A percentile compares a stretch with the other conserved stretches of the same genome.
Evolutionary conservation across 805 yeast genomes (phyloP).

Genomic region (Brettanomyces sp.): DNA sequence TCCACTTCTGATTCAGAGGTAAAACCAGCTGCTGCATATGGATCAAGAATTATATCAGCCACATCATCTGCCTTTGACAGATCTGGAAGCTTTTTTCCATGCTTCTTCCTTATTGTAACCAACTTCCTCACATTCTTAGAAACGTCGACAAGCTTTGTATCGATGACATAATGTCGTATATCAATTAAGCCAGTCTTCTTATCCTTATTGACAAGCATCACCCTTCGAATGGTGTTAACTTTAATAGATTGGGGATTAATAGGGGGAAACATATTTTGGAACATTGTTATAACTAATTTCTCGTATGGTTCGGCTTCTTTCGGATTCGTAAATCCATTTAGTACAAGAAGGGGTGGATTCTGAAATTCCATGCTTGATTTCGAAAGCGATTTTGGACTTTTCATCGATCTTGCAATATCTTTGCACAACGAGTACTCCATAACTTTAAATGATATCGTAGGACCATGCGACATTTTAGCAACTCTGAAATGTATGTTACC

Average conservation of each 20-base stretch:
- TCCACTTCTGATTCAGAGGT: constrained; percentile 93
- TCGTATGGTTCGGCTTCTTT: constrained; percentile 60
- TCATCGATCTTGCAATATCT: constrained; percentile 64
- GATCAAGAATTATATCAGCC: constrained; percentile 75
- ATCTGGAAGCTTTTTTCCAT: constrained; percentile 62
- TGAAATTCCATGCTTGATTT: constrained; percentile 53
- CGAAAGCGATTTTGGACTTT: constrained; percentile 70
- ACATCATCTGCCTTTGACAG: constrained; percentile 62
- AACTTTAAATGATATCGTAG: constrained; percentile 78
- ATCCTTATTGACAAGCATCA: constrained; percentile 71
- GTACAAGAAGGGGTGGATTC: constrained; percentile 82
- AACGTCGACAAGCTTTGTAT: constrained; percentile 75
- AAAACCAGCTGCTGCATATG: constrained; percentile 56
- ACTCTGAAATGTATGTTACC: constrained; percentile 79
- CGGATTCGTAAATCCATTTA: constrained; percentile 81
- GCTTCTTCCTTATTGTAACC: constrained; percentile 49
- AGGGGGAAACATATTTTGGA: constrained; percentile 94
- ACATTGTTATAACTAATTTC: constrained; percentile 75
- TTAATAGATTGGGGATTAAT: constrained; percentile 77
- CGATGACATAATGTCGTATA: constrained; percentile 82
- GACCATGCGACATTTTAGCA: constrained; percentile 89
- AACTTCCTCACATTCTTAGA: constrained; percentile 65
- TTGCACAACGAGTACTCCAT: constrained; percentile 69
- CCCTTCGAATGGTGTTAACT: constrained; percentile 70
- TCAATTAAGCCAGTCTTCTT: constrained; percentile 66